Evolutionary conservation across 768 basidiomycete species (phyloP), one percentile per base, ranked within the genome.

Genomic region (Leccinum imitatum): DNA sequence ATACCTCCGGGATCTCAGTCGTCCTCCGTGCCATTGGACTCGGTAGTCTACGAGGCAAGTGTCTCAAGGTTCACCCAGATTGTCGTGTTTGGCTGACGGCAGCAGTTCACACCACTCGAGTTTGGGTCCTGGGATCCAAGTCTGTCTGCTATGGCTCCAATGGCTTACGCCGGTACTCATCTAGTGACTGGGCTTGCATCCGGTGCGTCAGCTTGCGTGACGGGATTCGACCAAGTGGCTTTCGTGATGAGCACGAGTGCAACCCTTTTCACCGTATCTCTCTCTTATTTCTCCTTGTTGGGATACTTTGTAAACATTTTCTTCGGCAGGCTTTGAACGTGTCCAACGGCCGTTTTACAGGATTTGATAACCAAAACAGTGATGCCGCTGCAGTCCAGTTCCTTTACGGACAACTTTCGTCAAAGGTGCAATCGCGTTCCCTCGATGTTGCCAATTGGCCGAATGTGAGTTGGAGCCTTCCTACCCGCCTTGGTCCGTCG

Each of bases 171-270:
- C 6, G 93, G 93, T 6, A 91, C 90, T 0, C 77, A 79, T 60
- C 68, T 93, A 17, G 70, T 73, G 23, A 81, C 87, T 58, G 90
- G 88, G 3, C 67, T 76, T 59, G 80, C 87, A 0, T 75, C 72
- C 11, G 85, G 83, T 60, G 71, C 76, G 6, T 81, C 84, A 11
- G 72, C 82, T 1, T 95, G 93, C 70, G 85, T 86, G 13, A 82
- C 80, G 5, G 86, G 85, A 7, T 93, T 91, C 65, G 90, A 93
- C 67, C 88, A 89, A 70, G 82, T 81, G 0, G 82, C 80, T 0
- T 93, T 91, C 69, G 69, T 93, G 35, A 87, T 91, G 79, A 91
- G 89, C 9, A 84, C 84, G 3, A 91, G 90, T 39, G 83, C 89
- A 17, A 87, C 82, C 64, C 69, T 89, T 25, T 90, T 90, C 73